A percentile compares a stretch with the other conserved stretches of the same genome.
Conservation (phyloP, 768 basidiomycete genomes). For the Suillus discolor region DNA sequence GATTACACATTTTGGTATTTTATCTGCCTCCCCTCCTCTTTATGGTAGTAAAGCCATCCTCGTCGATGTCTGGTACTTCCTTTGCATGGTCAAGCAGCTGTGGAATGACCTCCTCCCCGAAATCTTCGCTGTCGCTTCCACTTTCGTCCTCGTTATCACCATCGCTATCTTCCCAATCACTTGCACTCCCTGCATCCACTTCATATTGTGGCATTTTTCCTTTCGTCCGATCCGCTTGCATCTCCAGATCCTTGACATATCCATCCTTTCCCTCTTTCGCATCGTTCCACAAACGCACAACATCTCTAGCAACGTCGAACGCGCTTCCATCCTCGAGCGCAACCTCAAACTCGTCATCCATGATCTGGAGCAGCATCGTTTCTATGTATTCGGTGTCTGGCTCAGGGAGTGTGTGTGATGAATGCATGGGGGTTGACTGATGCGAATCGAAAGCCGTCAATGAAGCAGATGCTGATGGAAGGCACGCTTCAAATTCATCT, state of each 20-base stretch:
- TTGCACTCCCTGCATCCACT: slow-evolving; percentile 39
- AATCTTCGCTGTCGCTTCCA: slow-evolving; percentile 36
- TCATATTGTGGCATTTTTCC: slow-evolving; percentile 58
- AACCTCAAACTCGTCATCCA: slow-evolving; percentile 87
- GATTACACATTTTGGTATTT: slow-evolving; percentile 13
- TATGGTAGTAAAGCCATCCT: slow-evolving; percentile 91
- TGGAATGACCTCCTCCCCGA: slow-evolving; percentile 56
- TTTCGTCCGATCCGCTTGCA: slow-evolving; percentile 54
- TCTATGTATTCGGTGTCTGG: slow-evolving; percentile 81
- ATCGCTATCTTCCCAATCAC: slow-evolving; percentile 51
- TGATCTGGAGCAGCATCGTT: slow-evolving; percentile 77
- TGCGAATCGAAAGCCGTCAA: not conserved
- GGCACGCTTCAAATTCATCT: slow-evolving; percentile 70
- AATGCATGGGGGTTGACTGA: not conserved
- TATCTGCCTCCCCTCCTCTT: slow-evolving; percentile 53
- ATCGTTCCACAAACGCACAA: slow-evolving; percentile 69
- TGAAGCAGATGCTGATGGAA: slow-evolving; percentile 31
- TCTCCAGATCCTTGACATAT: slow-evolving; percentile 63
- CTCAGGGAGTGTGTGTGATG: slow-evolving; percentile 15
- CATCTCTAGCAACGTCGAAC: slow-evolving; percentile 69
- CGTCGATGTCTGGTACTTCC: slow-evolving; percentile 77
- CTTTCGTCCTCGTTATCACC: slow-evolving; percentile 28
- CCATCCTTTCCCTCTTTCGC: slow-evolving; percentile 46
- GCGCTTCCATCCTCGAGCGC: slow-evolving; percentile 85
- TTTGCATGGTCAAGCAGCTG: slow-evolving; percentile 50